These are phyloP conservation scores for Cicer bijugum DNA, from an alignment of 306 rosid genomes.

Conservation along the genomic window DNA sequence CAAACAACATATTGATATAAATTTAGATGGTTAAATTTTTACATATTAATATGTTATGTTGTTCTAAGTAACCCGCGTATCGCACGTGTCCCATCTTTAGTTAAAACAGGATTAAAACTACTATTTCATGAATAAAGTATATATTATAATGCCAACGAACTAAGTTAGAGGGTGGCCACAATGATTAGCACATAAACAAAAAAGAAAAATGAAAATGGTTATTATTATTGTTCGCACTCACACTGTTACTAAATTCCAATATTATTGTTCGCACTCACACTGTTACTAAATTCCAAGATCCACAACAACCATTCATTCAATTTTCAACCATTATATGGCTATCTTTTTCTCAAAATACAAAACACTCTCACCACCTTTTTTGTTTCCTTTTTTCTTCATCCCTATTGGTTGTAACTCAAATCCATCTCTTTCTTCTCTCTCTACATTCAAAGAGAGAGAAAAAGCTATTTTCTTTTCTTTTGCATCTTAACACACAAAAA, in stretches of 20 bases:
- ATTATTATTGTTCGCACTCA: constrained; percentile 77
- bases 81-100: no score
- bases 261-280: constrained; percentile 77
- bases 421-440: constrained; percentile 47
- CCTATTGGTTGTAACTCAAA: constrained; percentile 54
- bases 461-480: constrained; percentile 14
- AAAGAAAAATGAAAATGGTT: constrained; percentile 56
- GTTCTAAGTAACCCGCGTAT: no score
- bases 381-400: constrained; percentile 37
- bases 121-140: not conserved
- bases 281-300: constrained; percentile 81
- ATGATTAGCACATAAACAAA: constrained; percentile 28
- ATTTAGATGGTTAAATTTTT: no score
- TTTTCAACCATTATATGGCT: constrained; percentile 29
- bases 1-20: no score
- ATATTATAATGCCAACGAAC: not conserved
- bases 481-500: not conserved
- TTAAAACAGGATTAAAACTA: not conserved
- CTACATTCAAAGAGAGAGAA: constrained; percentile 18
- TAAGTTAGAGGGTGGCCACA: constrained; percentile 26
- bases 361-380: not conserved
- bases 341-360: constrained; percentile 10
- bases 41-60: no score
- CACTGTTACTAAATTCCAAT: constrained; percentile 81
- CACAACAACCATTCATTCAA: constrained; percentile 42